Percentiles rank a stretch among this genome's conserved stretches.
These are phyloP conservation scores for Emericellopsis cladophorae DNA, from an alignment of 2,329 filamentous ascomycete genomes.

Conservation along the genomic window DNA sequence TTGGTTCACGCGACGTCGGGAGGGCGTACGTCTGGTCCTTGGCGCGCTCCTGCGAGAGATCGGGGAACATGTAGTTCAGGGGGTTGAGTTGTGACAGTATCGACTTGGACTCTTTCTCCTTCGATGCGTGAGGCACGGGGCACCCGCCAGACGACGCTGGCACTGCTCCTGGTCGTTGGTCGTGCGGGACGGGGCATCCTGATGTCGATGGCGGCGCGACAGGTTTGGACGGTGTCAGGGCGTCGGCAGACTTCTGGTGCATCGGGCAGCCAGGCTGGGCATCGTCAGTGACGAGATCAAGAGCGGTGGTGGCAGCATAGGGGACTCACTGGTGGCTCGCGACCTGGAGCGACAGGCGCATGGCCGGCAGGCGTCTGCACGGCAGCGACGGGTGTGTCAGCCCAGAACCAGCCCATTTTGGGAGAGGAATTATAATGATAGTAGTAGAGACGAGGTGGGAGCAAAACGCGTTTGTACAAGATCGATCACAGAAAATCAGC, in stretches of 20 bases:
- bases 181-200: slow-evolving; percentile 17
- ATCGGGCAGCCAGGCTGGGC: slow-evolving; percentile 37
- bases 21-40: slow-evolving; percentile 61
- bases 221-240: slow-evolving; percentile 21
- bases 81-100: slow-evolving; percentile 46
- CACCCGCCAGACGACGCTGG: slow-evolving; percentile 12
- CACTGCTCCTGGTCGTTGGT: slow-evolving; percentile 2
- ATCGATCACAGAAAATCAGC: too few relatives aligned
- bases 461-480: too few relatives aligned
- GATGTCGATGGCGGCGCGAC: slow-evolving; percentile 7
- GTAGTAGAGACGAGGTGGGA: too few relatives aligned
- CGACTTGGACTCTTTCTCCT: slow-evolving; percentile 25
- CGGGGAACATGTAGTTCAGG: slow-evolving; percentile 91
- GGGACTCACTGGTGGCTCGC: slow-evolving; percentile 19
- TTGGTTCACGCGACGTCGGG: slow-evolving; percentile 69
- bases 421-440: slow-evolving; percentile 1
- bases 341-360: slow-evolving; percentile 12
- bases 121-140: slow-evolving; percentile 14
- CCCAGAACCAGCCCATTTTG: slow-evolving; percentile 53
- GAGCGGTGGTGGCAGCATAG: background rate
- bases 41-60: slow-evolving; percentile 69
- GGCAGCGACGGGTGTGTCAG: slow-evolving; percentile 29
- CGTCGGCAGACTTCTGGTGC: slow-evolving; percentile 40
- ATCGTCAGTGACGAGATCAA: slow-evolving; percentile 1
- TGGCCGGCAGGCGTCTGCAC: slow-evolving; percentile 19